Conservation (phyloP, 2,329 filamentous ascomycete genomes). For the Trichoderma sp. region DNA sequence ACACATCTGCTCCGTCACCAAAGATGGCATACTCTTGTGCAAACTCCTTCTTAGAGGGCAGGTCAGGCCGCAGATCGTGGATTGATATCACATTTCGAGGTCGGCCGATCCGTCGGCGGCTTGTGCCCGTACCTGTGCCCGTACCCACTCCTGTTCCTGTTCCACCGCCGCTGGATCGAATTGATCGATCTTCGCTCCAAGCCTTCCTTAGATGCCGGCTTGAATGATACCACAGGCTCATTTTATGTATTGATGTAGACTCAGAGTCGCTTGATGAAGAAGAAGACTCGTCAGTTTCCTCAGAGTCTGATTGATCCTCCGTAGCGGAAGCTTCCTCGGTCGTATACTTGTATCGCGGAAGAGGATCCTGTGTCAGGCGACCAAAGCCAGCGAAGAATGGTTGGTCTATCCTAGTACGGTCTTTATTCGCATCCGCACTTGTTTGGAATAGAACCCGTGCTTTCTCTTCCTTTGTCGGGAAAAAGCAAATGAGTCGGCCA, state of each 20-base stretch:
- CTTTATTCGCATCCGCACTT: constrained; percentile 43
- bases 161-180: constrained; percentile 59
- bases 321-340: constrained; percentile 51
- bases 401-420: constrained; percentile 49
- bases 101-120: constrained; percentile 45
- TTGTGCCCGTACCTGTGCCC: constrained; percentile 51
- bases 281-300: constrained; percentile 46
- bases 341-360: constrained; percentile 44
- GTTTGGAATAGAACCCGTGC: constrained; percentile 49
- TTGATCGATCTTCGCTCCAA: constrained; percentile 55
- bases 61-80: constrained; percentile 62
- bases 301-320: constrained; percentile 50
- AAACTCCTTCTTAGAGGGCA: constrained; percentile 77
- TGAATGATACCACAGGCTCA: constrained; percentile 55
- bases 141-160: constrained; percentile 52
- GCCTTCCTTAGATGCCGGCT: constrained; percentile 52
- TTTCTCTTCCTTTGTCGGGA: constrained; percentile 64
- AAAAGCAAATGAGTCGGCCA: constrained; percentile 64
- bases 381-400: constrained; percentile 58
- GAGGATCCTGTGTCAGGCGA: constrained; percentile 50
- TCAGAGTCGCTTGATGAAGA: constrained; percentile 60
- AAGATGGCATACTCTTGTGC: constrained; percentile 81
- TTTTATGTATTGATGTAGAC: constrained; percentile 59
- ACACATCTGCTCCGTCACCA: constrained; percentile 77
- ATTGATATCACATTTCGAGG: constrained; percentile 72